A percentile compares a stretch with the other conserved stretches of the same genome.
These are phyloP conservation scores for Nannochloropsis gaditana DNA, from an alignment of 108 stramenopile species.

Conservation along the genomic window DNA sequence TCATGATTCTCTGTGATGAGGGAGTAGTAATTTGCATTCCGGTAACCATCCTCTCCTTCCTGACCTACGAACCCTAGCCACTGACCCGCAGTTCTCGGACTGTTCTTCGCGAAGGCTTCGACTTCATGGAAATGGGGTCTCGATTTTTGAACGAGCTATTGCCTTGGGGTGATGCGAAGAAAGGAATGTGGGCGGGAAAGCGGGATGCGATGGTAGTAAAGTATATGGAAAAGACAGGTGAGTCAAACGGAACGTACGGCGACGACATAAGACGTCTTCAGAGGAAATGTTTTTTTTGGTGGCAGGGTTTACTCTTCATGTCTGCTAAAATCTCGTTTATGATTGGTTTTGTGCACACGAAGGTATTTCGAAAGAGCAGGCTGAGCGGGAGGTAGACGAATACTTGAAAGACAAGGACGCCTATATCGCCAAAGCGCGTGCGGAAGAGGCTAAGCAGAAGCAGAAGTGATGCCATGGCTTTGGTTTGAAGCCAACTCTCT, in stretches of 20 bases:
- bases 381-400: not conserved
- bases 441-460: conserved; percentile 1
- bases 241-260: not conserved
- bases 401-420: conserved; percentile 20
- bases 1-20: no score
- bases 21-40: no score
- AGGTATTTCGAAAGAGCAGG: not conserved
- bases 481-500: not conserved
- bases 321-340: no score
- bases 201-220: conserved; percentile 7
- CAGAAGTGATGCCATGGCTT: not conserved
- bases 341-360: not conserved
- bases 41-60: no score
- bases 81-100: not conserved
- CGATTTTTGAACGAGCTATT: not conserved
- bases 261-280: no score
- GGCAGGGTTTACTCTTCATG: no score
- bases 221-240: conserved; percentile 15
- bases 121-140: conserved; percentile 18
- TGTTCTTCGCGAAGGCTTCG: not conserved
- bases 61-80: not conserved
- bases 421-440: conserved; percentile 5
- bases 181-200: not conserved
- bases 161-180: not conserved
- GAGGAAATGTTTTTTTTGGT: no score